Base-by-base conservation (phyloP, 1,284 basidiomycete species). In the Heliocybe sulcata region DNA sequence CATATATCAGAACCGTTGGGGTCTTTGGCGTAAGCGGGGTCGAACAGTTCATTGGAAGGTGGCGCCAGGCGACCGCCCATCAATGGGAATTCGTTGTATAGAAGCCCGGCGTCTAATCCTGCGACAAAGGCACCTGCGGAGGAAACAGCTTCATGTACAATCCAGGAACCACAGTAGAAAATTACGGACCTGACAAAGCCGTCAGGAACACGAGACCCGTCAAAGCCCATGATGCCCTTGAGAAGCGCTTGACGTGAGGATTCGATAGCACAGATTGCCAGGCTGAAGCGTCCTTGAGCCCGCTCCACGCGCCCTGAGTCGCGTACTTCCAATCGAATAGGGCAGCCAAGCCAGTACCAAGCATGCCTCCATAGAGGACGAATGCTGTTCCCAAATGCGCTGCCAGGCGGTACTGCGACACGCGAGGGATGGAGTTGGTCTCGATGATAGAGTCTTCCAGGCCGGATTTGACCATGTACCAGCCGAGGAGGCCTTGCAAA, bases 401-500 rank as follows among this genome's bases (percentile, higher is more conserved):
- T 0, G 96, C 96, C 16, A 99, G 82, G 8, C 97, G 82, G 72
- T 99, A 99, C 69, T 99, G 97, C 33, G 92, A 95, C 14, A 99
- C 97, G 1, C 97, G 87, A 1, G 97, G 93, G 9, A 94, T 87
- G 12, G 87, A 84, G n/a, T 85, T 86, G 19, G 80, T 87, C 11
- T 85, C 81, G 72, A 97, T 77, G 56, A 94, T 76, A 19, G 89
- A 80, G 56, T 92, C 83, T 63, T 94, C 90, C 11, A 99, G 77
- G 1, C 97, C 97, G 10, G 93, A 96, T 67, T 97, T 92, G 58
- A 99, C 97, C 97, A 99, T 99, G 77, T 97, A 97, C 97, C 97
- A 99, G 26, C 97, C 97, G 20, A 99, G 78, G 16, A 83, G 81
- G 38, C 97, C 97, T 69, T 99, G 92, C 31, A 85, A 85, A 23